Evolutionary conservation across 1,284 basidiomycete genomes (phyloP).

Genomic region (Ceratobasidium sp.): DNA sequence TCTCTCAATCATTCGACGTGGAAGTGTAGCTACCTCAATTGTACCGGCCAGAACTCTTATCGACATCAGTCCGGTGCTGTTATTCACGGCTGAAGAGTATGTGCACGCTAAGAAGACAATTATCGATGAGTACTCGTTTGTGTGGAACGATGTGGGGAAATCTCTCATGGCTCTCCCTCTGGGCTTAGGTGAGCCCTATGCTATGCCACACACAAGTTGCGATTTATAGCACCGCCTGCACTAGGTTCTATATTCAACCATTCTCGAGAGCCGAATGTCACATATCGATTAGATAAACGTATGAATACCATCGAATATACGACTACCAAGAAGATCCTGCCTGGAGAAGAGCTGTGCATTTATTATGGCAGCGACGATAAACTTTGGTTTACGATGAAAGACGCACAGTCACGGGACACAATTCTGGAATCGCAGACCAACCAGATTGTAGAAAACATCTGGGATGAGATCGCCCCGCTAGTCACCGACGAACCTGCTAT

Average conservation of each 20-base stretch:
- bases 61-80: conserved; percentile 87
- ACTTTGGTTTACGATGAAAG: conserved; percentile 63
- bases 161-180: conserved; percentile 83
- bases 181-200: conserved; percentile 73
- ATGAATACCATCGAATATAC: conserved; percentile 75
- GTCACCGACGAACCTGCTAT: neutral
- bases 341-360: conserved; percentile 81
- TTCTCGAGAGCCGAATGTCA: conserved; percentile 74
- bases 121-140: conserved; percentile 87
- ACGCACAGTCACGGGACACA: neutral
- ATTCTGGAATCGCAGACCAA: neutral
- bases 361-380: conserved; percentile 70
- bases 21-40: conserved; percentile 61
- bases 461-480: neutral
- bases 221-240: neutral
- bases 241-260: conserved; percentile 86
- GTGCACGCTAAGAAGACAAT: conserved; percentile 74
- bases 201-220: conserved; percentile 23
- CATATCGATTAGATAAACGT: conserved; percentile 62
- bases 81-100: conserved; percentile 80
- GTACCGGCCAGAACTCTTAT: conserved; percentile 75
- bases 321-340: conserved; percentile 63
- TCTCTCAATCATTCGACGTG: conserved; percentile 22
- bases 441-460: neutral
- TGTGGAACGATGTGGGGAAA: conserved; percentile 72